phyloP scores from a whole-genome alignment of 208 protist species.

The Vickermania spadyakhi region DNA sequence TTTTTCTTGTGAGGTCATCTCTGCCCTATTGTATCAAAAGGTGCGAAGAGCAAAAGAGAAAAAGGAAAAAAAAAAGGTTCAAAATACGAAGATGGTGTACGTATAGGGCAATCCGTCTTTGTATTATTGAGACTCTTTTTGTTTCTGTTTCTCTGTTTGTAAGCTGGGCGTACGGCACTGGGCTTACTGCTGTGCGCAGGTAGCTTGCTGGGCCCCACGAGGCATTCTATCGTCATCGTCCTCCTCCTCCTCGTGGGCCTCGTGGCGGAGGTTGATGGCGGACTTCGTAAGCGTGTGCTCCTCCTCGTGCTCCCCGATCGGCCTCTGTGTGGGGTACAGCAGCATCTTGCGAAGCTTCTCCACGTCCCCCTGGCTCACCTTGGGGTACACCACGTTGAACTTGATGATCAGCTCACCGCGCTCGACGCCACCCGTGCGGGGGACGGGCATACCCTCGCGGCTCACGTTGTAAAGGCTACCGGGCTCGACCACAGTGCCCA shows the following conservation, averaged over 20 bases:
- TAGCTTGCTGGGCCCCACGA: conserved; percentile 42
- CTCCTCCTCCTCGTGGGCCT: conserved; percentile 53
- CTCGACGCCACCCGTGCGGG: conserved; percentile 83
- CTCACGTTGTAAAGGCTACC: conserved; percentile 69
- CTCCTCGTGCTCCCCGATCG: conserved; percentile 30
- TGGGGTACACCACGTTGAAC: conserved; percentile 88
- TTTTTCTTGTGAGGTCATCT: too few relatives aligned
- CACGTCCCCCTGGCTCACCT: background rate
- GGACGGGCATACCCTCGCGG: conserved; percentile 91
- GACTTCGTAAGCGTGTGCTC: conserved; percentile 37
- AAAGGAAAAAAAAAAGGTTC: conserved; percentile 1
- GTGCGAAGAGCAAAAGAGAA: background rate
- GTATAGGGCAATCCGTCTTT: background rate
- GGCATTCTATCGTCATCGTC: conserved; percentile 39
- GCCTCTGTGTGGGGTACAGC: conserved; percentile 49
- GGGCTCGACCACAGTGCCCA: conserved; percentile 79
- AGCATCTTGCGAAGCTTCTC: conserved; percentile 66
- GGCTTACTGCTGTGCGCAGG: conserved; percentile 70
- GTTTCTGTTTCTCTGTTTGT: too few relatives aligned
- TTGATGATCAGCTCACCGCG: conserved; percentile 85
- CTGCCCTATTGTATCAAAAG: too few relatives aligned
- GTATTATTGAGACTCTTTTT: too few relatives aligned
- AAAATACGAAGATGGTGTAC: background rate
- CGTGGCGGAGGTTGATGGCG: conserved; percentile 75
- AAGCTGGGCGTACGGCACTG: too few relatives aligned